phyloP scores from a whole-genome alignment of 2,329 filamentous ascomycete species.

The Clonostachys byssicola region DNA sequence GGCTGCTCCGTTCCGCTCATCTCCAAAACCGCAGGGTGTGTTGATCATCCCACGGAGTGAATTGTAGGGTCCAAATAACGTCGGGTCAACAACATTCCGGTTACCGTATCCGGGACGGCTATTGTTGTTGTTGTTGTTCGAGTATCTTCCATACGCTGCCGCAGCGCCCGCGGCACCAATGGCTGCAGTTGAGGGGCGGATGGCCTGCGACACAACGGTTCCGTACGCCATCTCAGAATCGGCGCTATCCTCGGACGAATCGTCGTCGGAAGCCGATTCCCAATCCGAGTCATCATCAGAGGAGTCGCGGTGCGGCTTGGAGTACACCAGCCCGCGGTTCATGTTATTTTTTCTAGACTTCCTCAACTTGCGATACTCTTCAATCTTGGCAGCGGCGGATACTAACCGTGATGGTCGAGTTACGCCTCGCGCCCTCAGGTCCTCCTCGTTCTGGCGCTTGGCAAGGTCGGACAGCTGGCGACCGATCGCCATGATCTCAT shows the following conservation, averaged over 20 bases:
- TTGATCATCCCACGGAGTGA: slow-evolving; percentile 54
- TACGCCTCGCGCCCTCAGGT: slow-evolving; percentile 33
- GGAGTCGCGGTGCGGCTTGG: slow-evolving; percentile 29
- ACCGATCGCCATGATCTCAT: slow-evolving; percentile 53
- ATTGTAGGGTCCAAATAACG: slow-evolving; percentile 55
- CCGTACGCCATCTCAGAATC: slow-evolving; percentile 31
- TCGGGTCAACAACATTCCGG: slow-evolving; percentile 51
- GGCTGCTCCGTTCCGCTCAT: slow-evolving; percentile 7
- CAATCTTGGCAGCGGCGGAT: slow-evolving; percentile 35
- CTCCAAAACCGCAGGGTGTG: slow-evolving; percentile 47
- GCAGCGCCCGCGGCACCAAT: slow-evolving; percentile 33
- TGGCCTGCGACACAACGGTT: slow-evolving; percentile 12
- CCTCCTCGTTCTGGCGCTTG: slow-evolving; percentile 43
- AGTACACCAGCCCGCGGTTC: slow-evolving; percentile 31
- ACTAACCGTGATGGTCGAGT: slow-evolving; percentile 14
- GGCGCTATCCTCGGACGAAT: slow-evolving; percentile 31
- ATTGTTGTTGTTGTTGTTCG: background rate
- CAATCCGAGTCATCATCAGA: slow-evolving; percentile 47
- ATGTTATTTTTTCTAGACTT: slow-evolving; percentile 15
- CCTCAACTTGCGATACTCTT: slow-evolving; percentile 32
- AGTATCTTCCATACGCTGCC: slow-evolving; percentile 1
- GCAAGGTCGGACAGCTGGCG: slow-evolving; percentile 50
- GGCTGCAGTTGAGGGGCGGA: slow-evolving; percentile 15
- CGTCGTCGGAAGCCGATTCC: slow-evolving; percentile 50
- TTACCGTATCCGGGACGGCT: slow-evolving; percentile 19